Evolutionary conservation across 2,329 filamentous ascomycete genomes (phyloP).

Genomic region (Exutisphaerella laricina): DNA sequence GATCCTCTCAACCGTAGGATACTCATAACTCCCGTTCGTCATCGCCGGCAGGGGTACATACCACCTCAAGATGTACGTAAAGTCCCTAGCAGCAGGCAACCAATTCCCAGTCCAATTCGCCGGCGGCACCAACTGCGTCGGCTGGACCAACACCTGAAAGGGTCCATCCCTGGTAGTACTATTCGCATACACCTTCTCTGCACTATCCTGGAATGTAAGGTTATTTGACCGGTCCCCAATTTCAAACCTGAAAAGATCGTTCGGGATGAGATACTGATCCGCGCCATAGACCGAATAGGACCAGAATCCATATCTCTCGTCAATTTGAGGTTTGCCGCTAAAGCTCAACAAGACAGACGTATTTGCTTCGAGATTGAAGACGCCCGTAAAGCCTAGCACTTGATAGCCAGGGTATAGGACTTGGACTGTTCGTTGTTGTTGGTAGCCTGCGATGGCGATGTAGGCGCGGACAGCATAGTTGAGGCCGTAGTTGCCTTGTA

Average conservation of each 20-base stretch:
- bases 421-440: slow-evolving; percentile 5
- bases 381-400: slow-evolving; percentile 6
- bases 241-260: slow-evolving; percentile 9
- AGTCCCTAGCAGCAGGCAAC: slow-evolving; percentile 12
- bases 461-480: slow-evolving; percentile 9
- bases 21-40: slow-evolving; percentile 12
- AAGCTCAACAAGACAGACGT: slow-evolving; percentile 14
- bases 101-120: slow-evolving; percentile 23
- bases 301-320: slow-evolving; percentile 16
- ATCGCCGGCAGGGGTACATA: slow-evolving; percentile 11
- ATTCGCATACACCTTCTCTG: slow-evolving; percentile 8
- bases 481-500: slow-evolving; percentile 7
- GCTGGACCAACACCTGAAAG: slow-evolving; percentile 14
- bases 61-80: slow-evolving; percentile 9
- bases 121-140: slow-evolving; percentile 8
- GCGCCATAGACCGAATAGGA: slow-evolving; percentile 15
- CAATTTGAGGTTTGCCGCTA: slow-evolving; percentile 12
- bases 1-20: slow-evolving; percentile 10
- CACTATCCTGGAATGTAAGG: slow-evolving; percentile 10
- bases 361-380: slow-evolving; percentile 7
- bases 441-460: slow-evolving; percentile 9
- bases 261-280: slow-evolving; percentile 15
- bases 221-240: slow-evolving; percentile 16
- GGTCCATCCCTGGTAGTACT: slow-evolving; percentile 2
- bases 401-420: slow-evolving; percentile 11